phyloP scores from a whole-genome alignment of 306 rosid genomes.

The Gastrolobium villosum region DNA sequence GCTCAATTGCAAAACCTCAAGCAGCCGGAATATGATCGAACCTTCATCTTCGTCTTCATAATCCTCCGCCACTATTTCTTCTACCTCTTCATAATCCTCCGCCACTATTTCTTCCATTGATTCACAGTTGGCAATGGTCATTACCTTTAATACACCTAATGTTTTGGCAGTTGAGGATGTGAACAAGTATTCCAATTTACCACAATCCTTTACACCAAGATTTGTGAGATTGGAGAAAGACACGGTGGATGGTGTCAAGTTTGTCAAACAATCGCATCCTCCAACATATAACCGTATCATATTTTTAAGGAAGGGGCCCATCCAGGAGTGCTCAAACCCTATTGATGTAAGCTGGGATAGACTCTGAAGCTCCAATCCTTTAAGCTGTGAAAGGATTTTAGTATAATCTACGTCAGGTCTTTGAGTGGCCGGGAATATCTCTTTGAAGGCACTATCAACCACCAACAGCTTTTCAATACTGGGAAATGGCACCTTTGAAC shows the following conservation, averaged over 20 bases:
- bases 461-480: too few relatives aligned
- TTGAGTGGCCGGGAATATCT: too few relatives aligned
- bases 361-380: too few relatives aligned
- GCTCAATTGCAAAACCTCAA: background rate
- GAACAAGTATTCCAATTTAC: slow-evolving; percentile 17
- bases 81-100: background rate
- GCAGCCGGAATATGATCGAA: background rate
- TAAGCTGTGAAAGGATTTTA: too few relatives aligned
- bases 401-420: too few relatives aligned
- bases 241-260: background rate
- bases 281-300: background rate
- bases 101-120: background rate
- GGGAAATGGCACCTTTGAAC: too few relatives aligned
- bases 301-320: too few relatives aligned
- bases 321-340: too few relatives aligned
- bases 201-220: background rate
- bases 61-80: background rate
- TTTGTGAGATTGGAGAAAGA: background rate
- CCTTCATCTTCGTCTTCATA: background rate
- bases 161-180: background rate
- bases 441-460: too few relatives aligned
- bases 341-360: too few relatives aligned
- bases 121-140: too few relatives aligned
- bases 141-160: too few relatives aligned
- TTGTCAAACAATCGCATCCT: background rate